Base-by-base conservation (phyloP, 2,329 filamentous ascomycete species). In the Aspergillus puulaauensis region DNA sequence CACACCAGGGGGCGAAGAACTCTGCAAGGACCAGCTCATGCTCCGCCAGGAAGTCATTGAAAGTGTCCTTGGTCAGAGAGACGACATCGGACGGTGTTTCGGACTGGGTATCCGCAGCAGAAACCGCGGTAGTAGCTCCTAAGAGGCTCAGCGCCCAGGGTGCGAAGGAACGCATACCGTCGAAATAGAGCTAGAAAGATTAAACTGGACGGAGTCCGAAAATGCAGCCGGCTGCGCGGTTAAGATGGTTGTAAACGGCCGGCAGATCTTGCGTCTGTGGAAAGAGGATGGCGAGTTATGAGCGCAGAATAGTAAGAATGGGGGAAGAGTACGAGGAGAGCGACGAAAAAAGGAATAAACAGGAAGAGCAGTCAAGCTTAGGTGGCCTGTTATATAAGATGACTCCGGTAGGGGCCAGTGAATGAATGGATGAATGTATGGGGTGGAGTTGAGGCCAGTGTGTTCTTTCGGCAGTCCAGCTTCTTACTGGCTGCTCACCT, bases 1-100 rank as follows among this genome's bases (percentile, higher is more conserved):
- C 93, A 68, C 90, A 96, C 93, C 93, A 96, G 68, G 93, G 93
- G 66, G 93, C 93, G 77, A 91, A 97, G 86, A 97, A 99, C 82
- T 99, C 93, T 69, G 92, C 92, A 61, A 99, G 88, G 55, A 97
- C 93, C 57, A 99, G 84, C 69, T 91, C 87, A 76, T 98, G 90
- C 68, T 86, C 79, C 75, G 89, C 89, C 73, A 99, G 81, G 77
- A 97, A 99, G 61, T 88, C 85, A 67, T 90, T 84, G 77, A 99
- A 99, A 65, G 85, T 91, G 73, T 93, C 91, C 77, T 88, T 88
- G 77, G 90, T 96, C 65, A 99, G 83, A 67, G 91, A 86, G 70
- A 86, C 78, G 64, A 99, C 95, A 75, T 98, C 92, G 47, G 91
- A 96, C 43, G 68, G 62, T 9, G 59, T 55, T 15, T 71, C 68